Conservation (phyloP, 2,329 filamentous ascomycete species). For the Ophiostoma montium region DNA sequence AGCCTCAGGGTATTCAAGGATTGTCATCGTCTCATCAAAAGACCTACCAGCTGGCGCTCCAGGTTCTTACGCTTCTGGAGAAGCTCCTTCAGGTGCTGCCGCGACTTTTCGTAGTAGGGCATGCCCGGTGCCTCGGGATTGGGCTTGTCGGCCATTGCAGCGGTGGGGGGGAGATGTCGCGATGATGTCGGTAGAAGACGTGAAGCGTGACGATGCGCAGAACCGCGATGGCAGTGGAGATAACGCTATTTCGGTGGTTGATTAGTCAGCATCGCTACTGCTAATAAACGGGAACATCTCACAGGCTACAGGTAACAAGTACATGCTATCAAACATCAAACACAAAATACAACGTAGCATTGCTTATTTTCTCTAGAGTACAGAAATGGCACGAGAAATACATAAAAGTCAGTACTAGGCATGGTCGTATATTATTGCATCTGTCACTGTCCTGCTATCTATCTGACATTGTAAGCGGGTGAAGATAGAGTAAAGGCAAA, state of each 20-base stretch:
- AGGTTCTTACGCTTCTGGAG: slow-evolving; percentile 50
- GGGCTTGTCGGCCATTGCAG: slow-evolving; percentile 21
- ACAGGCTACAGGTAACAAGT: no score
- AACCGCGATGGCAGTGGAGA: background rate
- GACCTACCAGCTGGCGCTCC: slow-evolving; percentile 20
- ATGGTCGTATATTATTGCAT: background rate
- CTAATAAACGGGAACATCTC: no score
- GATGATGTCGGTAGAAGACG: background rate
- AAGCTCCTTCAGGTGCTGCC: slow-evolving; percentile 51
- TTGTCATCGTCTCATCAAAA: no score
- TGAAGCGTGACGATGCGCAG: background rate
- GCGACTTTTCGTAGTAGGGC: slow-evolving; percentile 61
- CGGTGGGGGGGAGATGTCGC: slow-evolving; percentile 13
- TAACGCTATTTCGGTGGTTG: background rate
- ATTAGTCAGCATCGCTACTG: background rate
- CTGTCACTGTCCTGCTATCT: no score
- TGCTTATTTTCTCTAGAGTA: background rate
- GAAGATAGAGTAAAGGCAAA: background rate
- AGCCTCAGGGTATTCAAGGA: background rate
- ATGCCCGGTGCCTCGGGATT: slow-evolving; percentile 32
- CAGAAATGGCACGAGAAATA: background rate
- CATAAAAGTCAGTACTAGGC: no score
- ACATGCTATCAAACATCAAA: background rate
- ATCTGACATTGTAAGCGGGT: no score
- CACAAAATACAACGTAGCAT: background rate